phyloP scores from a whole-genome alignment of 2,329 filamentous ascomycete genomes.

The Aspergillus sp. region DNA sequence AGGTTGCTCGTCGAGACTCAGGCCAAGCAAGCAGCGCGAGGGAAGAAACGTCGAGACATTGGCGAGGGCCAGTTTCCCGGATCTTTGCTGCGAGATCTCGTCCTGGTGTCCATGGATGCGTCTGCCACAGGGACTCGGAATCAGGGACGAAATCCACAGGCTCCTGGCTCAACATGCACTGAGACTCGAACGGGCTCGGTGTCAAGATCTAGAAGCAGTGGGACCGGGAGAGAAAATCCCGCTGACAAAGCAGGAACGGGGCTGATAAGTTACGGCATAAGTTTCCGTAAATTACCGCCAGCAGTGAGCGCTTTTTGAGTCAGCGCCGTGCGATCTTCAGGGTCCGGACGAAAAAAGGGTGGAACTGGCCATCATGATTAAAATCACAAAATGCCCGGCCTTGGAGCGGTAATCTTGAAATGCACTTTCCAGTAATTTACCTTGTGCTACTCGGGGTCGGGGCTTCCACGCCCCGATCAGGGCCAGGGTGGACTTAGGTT shows the following conservation, averaged over 20 bases:
- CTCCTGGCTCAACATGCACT: too few relatives aligned
- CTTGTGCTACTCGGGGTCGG: too few relatives aligned
- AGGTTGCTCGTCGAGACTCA: background rate
- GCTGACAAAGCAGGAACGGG: background rate
- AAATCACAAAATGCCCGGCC: background rate
- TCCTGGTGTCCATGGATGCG: too few relatives aligned
- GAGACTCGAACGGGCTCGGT: background rate
- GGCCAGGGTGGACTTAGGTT: too few relatives aligned
- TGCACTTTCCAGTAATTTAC: background rate
- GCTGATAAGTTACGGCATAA: background rate
- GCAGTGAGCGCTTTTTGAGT: background rate
- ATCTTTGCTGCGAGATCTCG: too few relatives aligned
- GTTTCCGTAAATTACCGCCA: background rate
- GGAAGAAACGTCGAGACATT: background rate
- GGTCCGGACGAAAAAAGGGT: slow-evolving; percentile 6
- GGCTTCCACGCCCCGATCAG: too few relatives aligned
- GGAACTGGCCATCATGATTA: background rate
- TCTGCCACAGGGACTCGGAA: too few relatives aligned
- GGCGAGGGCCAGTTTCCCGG: too few relatives aligned
- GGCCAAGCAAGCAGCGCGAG: background rate
- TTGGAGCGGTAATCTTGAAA: background rate
- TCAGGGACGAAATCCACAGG: too few relatives aligned
- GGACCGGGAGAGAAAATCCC: background rate
- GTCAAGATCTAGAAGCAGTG: background rate
- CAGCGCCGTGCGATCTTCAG: slow-evolving; percentile 7